phyloP scores from a whole-genome alignment of 2,329 filamentous ascomycete genomes.

The Ceratocystiopsis brevicomis region DNA sequence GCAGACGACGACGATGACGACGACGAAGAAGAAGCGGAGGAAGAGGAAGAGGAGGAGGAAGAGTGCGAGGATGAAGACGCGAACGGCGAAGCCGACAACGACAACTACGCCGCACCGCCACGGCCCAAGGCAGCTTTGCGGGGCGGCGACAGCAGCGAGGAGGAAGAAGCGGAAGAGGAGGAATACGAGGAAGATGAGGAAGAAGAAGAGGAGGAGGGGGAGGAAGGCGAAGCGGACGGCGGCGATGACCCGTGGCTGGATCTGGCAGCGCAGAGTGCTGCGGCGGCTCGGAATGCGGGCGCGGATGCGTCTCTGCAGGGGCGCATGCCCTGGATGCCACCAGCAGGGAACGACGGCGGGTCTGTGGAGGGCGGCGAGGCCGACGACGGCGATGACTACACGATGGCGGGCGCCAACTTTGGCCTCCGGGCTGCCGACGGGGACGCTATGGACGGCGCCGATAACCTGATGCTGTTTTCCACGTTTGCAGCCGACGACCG shows the following conservation, averaged over 20 bases:
- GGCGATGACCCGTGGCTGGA: conserved; percentile 8
- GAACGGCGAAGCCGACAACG: conserved; percentile 11
- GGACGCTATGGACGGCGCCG: conserved; percentile 14
- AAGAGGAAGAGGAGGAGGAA: conserved; percentile 20
- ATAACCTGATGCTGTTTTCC: conserved; percentile 31
- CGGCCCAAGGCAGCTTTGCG: conserved; percentile 17
- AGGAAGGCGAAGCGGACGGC: conserved; percentile 3
- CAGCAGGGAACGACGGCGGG: background rate
- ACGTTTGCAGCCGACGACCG: conserved; percentile 32
- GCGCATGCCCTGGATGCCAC: conserved; percentile 6
- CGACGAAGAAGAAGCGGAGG: conserved; percentile 21
- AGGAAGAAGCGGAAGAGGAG: conserved; percentile 20
- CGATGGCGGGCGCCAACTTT: conserved; percentile 6
- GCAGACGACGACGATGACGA: conserved; percentile 19
- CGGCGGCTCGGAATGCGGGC: background rate
- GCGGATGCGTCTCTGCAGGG: background rate
- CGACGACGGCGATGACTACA: conserved; percentile 14
- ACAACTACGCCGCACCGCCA: background rate
- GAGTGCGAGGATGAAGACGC: conserved; percentile 20
- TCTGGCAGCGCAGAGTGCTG: background rate
- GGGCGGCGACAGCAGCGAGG: conserved; percentile 22
- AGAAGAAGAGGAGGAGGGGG: conserved; percentile 19
- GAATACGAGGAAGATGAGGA: conserved; percentile 19
- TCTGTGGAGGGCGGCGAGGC: conserved; percentile 14
- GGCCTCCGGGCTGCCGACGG: background rate